These are phyloP conservation scores for Penicillium antarcticum DNA, from an alignment of 495 filamentous ascomycete species.

Conservation along the genomic window DNA sequence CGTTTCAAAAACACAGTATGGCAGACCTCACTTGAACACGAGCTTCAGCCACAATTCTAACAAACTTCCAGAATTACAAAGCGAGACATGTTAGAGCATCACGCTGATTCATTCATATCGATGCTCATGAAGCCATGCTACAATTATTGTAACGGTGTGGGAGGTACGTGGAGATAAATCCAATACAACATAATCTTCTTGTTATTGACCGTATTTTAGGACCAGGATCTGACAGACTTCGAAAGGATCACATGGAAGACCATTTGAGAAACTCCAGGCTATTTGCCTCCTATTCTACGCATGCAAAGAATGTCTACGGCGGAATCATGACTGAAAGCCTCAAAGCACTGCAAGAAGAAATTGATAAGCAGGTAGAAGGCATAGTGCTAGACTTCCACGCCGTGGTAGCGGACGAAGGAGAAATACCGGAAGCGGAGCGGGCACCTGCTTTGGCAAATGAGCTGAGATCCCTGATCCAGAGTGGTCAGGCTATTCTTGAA, in stretches of 20 bases:
- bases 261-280: slow-evolving; percentile 4
- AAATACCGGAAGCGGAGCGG: slow-evolving; percentile 9
- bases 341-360: background rate
- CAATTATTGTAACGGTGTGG: slow-evolving; percentile 6
- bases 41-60: background rate
- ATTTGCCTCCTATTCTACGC: slow-evolving; percentile 1
- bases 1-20: slow-evolving; percentile 5
- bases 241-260: slow-evolving; percentile 10
- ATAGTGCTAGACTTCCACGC: slow-evolving; percentile 7
- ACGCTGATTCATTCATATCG: slow-evolving; percentile 19
- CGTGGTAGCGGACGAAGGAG: slow-evolving; percentile 7
- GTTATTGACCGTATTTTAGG: slow-evolving; percentile 5
- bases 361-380: slow-evolving; percentile 1
- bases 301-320: background rate
- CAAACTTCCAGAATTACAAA: slow-evolving; percentile 3
- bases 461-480: background rate
- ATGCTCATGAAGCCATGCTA: slow-evolving; percentile 21
- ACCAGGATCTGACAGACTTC: slow-evolving; percentile 3
- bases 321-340: background rate
- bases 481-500: background rate
- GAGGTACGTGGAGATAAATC: slow-evolving; percentile 13
- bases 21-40: background rate
- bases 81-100: slow-evolving; percentile 10
- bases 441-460: slow-evolving; percentile 1
- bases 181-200: background rate